phyloP scores from a whole-genome alignment of 2,329 filamentous ascomycete species.

The Clarireedia paspali region DNA sequence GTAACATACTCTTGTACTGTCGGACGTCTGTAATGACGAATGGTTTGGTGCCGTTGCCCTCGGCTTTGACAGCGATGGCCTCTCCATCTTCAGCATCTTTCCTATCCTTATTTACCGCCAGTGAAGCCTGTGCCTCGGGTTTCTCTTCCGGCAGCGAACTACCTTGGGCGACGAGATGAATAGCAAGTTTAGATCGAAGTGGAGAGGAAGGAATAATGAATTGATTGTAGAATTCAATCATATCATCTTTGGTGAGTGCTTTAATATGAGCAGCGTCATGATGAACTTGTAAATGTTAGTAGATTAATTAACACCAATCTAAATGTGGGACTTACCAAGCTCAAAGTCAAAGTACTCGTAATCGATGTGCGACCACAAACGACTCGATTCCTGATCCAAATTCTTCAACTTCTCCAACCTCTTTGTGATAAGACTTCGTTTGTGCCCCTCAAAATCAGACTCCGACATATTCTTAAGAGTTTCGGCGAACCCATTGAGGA shows the following conservation, averaged over 20 bases:
- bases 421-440: constrained; percentile 80
- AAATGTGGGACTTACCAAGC: constrained; percentile 51
- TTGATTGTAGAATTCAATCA: constrained; percentile 69
- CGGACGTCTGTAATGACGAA: constrained; percentile 69
- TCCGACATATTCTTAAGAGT: constrained; percentile 70
- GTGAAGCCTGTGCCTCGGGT: constrained; percentile 31
- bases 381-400: constrained; percentile 70
- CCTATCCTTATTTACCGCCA: constrained; percentile 27
- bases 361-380: constrained; percentile 79
- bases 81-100: constrained; percentile 21
- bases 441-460: constrained; percentile 81
- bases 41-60: constrained; percentile 43
- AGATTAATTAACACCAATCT: constrained; percentile 3
- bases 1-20: constrained; percentile 69
- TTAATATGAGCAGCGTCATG: constrained; percentile 70
- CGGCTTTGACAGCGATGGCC: constrained; percentile 12
- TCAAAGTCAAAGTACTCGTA: constrained; percentile 87
- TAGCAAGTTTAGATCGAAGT: constrained; percentile 70
- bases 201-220: constrained; percentile 70
- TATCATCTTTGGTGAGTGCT: constrained; percentile 67
- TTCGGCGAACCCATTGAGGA: constrained; percentile 61
- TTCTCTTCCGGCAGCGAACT: constrained; percentile 35
- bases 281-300: constrained; percentile 16
- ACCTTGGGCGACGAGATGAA: constrained; percentile 71
- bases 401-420: constrained; percentile 90